Evolutionary conservation across 305 asterid species (phyloP).

Genomic region (Solanum hybrid): DNA sequence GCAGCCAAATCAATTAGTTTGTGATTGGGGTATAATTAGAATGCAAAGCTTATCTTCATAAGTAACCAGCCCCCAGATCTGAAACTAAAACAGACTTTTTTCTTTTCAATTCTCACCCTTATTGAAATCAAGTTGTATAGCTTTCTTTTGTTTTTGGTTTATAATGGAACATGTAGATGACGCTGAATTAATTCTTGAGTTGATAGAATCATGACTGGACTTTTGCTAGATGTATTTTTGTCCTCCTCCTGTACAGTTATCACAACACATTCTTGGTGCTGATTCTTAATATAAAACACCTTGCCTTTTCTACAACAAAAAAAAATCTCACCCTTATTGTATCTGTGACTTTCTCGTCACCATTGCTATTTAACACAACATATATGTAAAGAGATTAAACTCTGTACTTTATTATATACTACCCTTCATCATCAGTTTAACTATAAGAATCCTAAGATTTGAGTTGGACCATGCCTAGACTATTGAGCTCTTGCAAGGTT

Average conservation of each 20-base stretch:
- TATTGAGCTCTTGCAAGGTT: background rate
- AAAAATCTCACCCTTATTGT: background rate
- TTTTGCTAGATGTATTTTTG: background rate
- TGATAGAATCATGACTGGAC: background rate
- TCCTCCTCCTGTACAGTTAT: background rate
- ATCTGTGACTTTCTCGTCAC: background rate
- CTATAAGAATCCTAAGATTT: background rate
- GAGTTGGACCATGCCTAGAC: background rate
- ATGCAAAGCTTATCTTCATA: background rate
- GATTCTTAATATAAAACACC: background rate
- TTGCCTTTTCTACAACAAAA: background rate
- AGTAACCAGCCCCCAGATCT: background rate
- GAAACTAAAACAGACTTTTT: background rate
- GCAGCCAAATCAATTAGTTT: background rate
- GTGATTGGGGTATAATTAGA: background rate
- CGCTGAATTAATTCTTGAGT: background rate
- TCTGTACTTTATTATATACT: background rate
- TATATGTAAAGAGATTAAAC: background rate
- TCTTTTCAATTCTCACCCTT: background rate
- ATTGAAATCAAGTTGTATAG: background rate
- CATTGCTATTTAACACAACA: background rate
- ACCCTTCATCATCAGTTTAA: background rate
- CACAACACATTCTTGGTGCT: background rate
- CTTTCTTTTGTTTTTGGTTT: background rate
- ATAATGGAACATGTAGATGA: background rate